These are phyloP conservation scores for Camellia oleifera DNA, from an alignment of 179 eudicot genomes.

Conservation along the genomic window DNA sequence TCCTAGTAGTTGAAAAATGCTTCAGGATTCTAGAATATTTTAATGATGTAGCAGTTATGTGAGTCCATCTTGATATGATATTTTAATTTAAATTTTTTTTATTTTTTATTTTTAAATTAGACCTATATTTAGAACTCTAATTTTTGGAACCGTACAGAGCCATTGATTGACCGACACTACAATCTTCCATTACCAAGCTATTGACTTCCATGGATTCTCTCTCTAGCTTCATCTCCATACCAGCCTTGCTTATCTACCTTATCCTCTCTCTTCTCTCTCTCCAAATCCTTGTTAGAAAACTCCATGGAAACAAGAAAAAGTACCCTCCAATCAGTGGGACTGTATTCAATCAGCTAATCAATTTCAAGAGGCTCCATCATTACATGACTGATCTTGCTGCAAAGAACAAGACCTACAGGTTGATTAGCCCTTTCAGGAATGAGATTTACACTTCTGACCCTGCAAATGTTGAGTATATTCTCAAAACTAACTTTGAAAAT, in stretches of 20 bases:
- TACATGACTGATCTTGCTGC: slow-evolving; percentile 35
- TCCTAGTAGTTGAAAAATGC: too few species aligned
- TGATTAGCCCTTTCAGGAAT: slow-evolving; percentile 23
- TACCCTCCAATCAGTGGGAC: slow-evolving; percentile 36
- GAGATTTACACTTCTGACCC: slow-evolving; percentile 40
- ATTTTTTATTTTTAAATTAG: too few species aligned
- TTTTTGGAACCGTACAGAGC: too few species aligned
- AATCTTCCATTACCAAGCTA: too few species aligned
- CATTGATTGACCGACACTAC: too few species aligned
- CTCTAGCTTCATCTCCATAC: background rate
- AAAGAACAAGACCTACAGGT: slow-evolving; percentile 31
- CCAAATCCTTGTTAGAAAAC: background rate
- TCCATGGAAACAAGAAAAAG: background rate
- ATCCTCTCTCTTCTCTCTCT: slow-evolving; percentile 3
- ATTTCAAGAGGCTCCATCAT: slow-evolving; percentile 32
- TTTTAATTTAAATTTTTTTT: too few species aligned
- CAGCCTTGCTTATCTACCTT: background rate
- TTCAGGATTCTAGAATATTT: too few species aligned
- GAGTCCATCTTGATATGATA: too few species aligned
- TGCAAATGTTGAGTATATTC: slow-evolving; percentile 37
- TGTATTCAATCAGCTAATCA: slow-evolving; percentile 20
- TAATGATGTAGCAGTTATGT: too few species aligned
- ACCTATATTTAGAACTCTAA: too few species aligned
- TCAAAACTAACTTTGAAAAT: slow-evolving; percentile 41
- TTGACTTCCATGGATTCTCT: slow-evolving; percentile 15